Evolutionary conservation across 2,329 filamentous ascomycete species (phyloP), one percentile per base, ranked within the genome.

Genomic region (Ophiognomonia clavigignenti-juglandacearum): DNA sequence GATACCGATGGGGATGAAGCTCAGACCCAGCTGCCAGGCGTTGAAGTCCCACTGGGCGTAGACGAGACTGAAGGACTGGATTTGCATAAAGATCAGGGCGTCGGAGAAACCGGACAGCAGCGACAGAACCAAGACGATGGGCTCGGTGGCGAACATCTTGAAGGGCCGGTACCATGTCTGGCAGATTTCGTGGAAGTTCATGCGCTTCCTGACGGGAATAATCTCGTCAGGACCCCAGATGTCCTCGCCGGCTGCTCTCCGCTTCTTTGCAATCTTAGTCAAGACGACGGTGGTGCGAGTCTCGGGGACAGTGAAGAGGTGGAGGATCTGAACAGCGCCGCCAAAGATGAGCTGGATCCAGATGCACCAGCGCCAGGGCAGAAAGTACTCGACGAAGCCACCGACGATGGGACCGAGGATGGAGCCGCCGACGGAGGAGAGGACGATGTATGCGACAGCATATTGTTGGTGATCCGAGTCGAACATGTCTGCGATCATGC

Each of bases 291-390:
- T 88, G 1, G 81, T 78, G 43, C 88, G 76, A 0, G 88, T 93
- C 64, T 93, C 88, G 1, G 87, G 87, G 1, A 93, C 88, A 7
- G 80, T 72, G 48, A 86, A 59, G 41, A 85, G 69, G 60, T 90
- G 86, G 4, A 86, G 58, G 4, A 78, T 16, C 59, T 91, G 86
- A 3, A 88, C 79, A 27, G 79, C 73, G 8, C 67, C 83, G 16
- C 88, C 87, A 44, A 92, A 82, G 55, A 91, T 89, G 53, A 92
- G 77, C 64, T 91, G 86, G 50, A 92, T 86, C 88, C 88, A 93
- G 61, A 92, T 90, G 45, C 57, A 58, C 59, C 59, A 90, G 54
- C 77, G 75, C 87, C 87, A 93, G 22, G 68, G 61, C 0, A 86
- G 71, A 54, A 80, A 81, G 26, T 78, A 64, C 61, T 90, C 78